Conservation (phyloP, 441 rosid genomes). For the Adansonia rubrostipa region DNA sequence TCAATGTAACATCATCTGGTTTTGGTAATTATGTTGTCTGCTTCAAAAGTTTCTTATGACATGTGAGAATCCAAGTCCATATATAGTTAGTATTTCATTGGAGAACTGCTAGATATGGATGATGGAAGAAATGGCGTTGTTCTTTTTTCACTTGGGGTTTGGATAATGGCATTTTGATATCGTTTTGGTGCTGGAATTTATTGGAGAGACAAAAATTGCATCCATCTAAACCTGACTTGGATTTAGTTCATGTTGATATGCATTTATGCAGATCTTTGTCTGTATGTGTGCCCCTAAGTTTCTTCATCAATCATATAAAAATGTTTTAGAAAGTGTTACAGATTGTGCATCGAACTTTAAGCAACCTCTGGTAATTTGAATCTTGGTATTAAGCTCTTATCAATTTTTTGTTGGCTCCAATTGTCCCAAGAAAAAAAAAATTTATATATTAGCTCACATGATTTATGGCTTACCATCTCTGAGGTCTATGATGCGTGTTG, state of each 20-base stretch:
- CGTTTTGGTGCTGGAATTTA: not conserved
- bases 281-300: not conserved
- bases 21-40: not conserved
- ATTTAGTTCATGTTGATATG: not conserved
- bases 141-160: not conserved
- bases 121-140: not conserved
- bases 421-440: not conserved
- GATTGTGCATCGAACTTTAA: not conserved
- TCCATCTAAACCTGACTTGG: constrained; percentile 3
- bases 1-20: constrained; percentile 9
- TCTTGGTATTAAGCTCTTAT: not conserved
- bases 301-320: not conserved
- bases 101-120: not conserved
- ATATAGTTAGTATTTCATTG: not conserved
- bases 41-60: not conserved
- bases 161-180: not conserved
- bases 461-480: not conserved
- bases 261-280: not conserved
- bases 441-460: not conserved
- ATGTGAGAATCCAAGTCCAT: not conserved
- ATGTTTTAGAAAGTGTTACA: not conserved
- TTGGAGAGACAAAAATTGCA: not conserved
- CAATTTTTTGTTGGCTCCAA: not conserved
- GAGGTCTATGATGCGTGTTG: not conserved
- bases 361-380: not conserved